These are phyloP conservation scores for Adansonia madagascariensis DNA, from an alignment of 441 rosid species.

Conservation along the genomic window DNA sequence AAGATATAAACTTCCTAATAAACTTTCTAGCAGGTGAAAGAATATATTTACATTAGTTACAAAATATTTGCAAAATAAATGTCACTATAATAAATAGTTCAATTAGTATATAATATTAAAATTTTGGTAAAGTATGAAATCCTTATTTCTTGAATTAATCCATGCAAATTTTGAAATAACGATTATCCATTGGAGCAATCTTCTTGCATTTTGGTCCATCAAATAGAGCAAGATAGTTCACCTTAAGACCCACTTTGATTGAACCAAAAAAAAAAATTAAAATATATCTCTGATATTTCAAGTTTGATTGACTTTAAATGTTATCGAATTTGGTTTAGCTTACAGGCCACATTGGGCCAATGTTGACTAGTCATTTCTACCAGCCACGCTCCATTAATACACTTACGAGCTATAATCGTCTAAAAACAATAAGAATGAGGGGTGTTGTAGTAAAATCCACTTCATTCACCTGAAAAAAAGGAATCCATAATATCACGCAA, in stretches of 20 bases:
- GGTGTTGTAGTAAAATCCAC: background rate
- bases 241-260: background rate
- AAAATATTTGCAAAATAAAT: no score
- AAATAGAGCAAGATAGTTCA: background rate
- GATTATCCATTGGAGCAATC: background rate
- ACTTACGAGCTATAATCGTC: background rate
- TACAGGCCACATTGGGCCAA: background rate
- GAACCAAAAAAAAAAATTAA: background rate
- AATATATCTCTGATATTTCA: background rate
- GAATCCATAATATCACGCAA: background rate
- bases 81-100: no score
- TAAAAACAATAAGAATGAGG: background rate
- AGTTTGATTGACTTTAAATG: background rate
- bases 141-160: background rate
- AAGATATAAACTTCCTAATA: no score
- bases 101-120: no score
- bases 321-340: background rate
- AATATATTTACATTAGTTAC: no score
- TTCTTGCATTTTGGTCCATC: background rate
- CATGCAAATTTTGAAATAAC: background rate
- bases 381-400: no score
- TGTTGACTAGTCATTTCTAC: no score
- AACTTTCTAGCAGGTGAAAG: no score
- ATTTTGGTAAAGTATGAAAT: no score
- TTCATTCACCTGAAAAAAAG: background rate